These are phyloP conservation scores for Scedosporium minutisporum DNA, from an alignment of 2,329 filamentous ascomycete species.

Conservation along the genomic window DNA sequence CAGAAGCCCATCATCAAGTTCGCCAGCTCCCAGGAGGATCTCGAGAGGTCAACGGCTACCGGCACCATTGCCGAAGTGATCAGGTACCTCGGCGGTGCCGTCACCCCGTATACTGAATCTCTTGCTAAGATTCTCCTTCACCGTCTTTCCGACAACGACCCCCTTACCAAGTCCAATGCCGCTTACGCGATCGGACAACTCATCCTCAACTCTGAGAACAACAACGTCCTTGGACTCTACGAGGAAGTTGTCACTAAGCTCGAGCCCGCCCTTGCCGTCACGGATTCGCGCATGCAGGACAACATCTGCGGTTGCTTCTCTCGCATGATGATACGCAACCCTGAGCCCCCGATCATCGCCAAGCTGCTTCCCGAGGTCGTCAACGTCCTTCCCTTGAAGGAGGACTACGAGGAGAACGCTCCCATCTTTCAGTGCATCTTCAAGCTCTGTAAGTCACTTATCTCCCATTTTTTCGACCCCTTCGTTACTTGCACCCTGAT, in stretches of 20 bases:
- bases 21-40: slow-evolving; percentile 72
- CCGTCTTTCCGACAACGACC: slow-evolving; percentile 79
- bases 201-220: slow-evolving; percentile 68
- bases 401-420: slow-evolving; percentile 94
- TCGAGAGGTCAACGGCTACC: slow-evolving; percentile 82
- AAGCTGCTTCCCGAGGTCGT: slow-evolving; percentile 77
- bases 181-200: slow-evolving; percentile 85
- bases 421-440: slow-evolving; percentile 87
- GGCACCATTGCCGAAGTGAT: slow-evolving; percentile 89
- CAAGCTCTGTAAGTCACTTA: slow-evolving; percentile 59
- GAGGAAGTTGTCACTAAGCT: slow-evolving; percentile 73
- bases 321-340: slow-evolving; percentile 84
- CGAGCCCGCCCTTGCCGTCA: slow-evolving; percentile 70
- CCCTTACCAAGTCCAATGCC: slow-evolving; percentile 89
- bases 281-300: slow-evolving; percentile 75
- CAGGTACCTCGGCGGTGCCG: slow-evolving; percentile 70
- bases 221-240: slow-evolving; percentile 67
- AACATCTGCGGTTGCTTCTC: slow-evolving; percentile 87
- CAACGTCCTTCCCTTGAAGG: slow-evolving; percentile 72
- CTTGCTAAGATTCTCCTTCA: slow-evolving; percentile 76
- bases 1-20: slow-evolving; percentile 87
- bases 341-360: slow-evolving; percentile 68
- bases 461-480: neutral
- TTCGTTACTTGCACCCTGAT: neutral
- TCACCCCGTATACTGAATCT: slow-evolving; percentile 68